Percentiles rank a stretch among this genome's conserved stretches.
Evolutionary conservation across 1,284 basidiomycete species (phyloP).

Genomic region (Leccinum pachyderme): DNA sequence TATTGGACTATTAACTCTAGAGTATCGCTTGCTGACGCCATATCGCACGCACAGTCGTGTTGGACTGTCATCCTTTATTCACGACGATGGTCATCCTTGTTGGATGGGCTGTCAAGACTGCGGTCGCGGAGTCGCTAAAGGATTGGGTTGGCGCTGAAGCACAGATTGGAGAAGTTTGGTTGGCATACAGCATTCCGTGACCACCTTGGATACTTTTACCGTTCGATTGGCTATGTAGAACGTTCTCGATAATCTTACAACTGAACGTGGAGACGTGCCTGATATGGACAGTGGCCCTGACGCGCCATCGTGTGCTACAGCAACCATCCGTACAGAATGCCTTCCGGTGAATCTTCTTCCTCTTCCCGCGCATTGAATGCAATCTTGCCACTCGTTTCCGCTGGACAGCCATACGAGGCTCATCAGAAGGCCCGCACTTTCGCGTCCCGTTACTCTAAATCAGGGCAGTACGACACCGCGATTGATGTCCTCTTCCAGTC

Average conservation of each 20-base stretch:
- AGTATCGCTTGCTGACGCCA: constrained; percentile 24
- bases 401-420: constrained; percentile 79
- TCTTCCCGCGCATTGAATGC: constrained; percentile 68
- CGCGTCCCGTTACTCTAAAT: constrained; percentile 80
- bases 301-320: background rate
- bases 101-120: constrained; percentile 77
- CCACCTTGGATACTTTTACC: background rate
- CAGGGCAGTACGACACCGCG: constrained; percentile 75
- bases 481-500: constrained; percentile 88
- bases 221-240: background rate
- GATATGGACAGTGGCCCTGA: background rate
- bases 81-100: constrained; percentile 75
- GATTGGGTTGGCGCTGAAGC: constrained; percentile 61
- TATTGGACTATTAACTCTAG: background rate
- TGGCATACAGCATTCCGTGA: constrained; percentile 76
- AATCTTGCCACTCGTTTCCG: constrained; percentile 70
- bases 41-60: constrained; percentile 50
- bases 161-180: constrained; percentile 57
- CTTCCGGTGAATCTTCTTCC: constrained; percentile 36
- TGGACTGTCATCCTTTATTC: constrained; percentile 72
- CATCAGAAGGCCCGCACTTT: constrained; percentile 96
- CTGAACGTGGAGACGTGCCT: constrained; percentile 11
- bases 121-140: constrained; percentile 57
- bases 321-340: constrained; percentile 22
- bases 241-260: background rate